Evolutionary conservation across 768 basidiomycete species (phyloP).

Genomic region (Chalciporus piperatus): DNA sequence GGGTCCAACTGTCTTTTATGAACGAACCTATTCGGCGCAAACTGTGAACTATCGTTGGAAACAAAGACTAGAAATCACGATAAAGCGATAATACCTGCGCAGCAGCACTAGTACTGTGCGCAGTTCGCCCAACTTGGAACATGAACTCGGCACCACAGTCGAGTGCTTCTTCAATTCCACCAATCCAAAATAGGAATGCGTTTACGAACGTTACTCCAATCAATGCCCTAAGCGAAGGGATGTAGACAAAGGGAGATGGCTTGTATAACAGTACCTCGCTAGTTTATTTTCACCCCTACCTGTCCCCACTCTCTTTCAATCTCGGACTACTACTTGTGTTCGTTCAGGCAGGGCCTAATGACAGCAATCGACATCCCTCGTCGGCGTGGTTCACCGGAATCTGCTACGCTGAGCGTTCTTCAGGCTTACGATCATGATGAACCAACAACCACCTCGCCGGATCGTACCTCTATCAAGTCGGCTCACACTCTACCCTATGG

Average conservation of each 20-base stretch:
- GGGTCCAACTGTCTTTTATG: no score
- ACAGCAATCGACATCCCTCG: conserved; percentile 4
- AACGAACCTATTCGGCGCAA: background rate
- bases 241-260: background rate
- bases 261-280: background rate
- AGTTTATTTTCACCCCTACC: conserved; percentile 15
- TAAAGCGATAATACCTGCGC: background rate
- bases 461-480: background rate
- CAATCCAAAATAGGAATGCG: conserved; percentile 24
- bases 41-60: background rate
- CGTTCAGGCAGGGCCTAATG: conserved; percentile 11
- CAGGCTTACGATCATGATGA: conserved; percentile 25
- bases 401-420: conserved; percentile 28
- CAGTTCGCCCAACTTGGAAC: background rate
- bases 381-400: conserved; percentile 23
- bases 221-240: conserved; percentile 14
- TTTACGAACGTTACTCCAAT: conserved; percentile 31
- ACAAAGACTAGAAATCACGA: no score
- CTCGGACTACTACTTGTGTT: conserved; percentile 4
- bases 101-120: background rate
- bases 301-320: conserved; percentile 2
- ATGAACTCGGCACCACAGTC: no score
- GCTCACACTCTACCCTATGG: background rate
- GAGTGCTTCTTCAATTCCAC: conserved; percentile 1
- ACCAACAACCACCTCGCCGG: conserved; percentile 1